Evolutionary conservation across 306 rosid genomes (phyloP).

Genomic region (Alnus glutinosa): DNA sequence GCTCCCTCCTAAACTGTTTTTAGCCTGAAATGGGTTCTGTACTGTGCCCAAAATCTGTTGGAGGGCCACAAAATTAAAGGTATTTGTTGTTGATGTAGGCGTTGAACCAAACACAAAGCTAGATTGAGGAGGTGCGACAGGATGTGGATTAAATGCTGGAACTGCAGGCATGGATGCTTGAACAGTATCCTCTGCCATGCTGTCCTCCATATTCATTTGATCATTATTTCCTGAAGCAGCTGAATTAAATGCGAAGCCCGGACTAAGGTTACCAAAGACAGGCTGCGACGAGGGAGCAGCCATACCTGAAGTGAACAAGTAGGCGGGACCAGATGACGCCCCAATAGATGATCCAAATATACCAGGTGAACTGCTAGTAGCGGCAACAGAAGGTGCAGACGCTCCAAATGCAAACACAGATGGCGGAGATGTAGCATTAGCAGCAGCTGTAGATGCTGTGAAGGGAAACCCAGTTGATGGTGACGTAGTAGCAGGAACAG

Average conservation of each 20-base stretch:
- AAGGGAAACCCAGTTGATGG: slow-evolving; percentile 32
- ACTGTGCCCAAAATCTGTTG: slow-evolving; percentile 49
- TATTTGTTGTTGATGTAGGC: slow-evolving; percentile 39
- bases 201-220: slow-evolving; percentile 82
- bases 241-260: slow-evolving; percentile 45
- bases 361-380: slow-evolving; percentile 33
- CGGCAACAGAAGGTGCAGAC: slow-evolving; percentile 36
- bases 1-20: slow-evolving; percentile 75
- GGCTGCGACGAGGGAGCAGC: slow-evolving; percentile 52
- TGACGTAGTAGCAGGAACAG: slow-evolving; percentile 30
- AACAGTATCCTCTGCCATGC: slow-evolving; percentile 88
- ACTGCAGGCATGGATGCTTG: slow-evolving; percentile 42
- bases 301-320: slow-evolving; percentile 58
- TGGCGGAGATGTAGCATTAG: slow-evolving; percentile 16
- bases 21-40: slow-evolving; percentile 72
- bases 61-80: slow-evolving; percentile 60
- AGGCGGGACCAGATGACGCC: slow-evolving; percentile 49
- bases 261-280: slow-evolving; percentile 51
- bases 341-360: slow-evolving; percentile 52
- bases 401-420: slow-evolving; percentile 37
- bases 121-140: slow-evolving; percentile 46
- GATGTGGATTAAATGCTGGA: slow-evolving; percentile 55
- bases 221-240: slow-evolving; percentile 52
- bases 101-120: slow-evolving; percentile 61
- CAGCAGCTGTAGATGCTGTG: slow-evolving; percentile 17